These are phyloP conservation scores for Phytophthora citrophthora DNA, from an alignment of 352 stramenopile genomes.

Conservation along the genomic window DNA sequence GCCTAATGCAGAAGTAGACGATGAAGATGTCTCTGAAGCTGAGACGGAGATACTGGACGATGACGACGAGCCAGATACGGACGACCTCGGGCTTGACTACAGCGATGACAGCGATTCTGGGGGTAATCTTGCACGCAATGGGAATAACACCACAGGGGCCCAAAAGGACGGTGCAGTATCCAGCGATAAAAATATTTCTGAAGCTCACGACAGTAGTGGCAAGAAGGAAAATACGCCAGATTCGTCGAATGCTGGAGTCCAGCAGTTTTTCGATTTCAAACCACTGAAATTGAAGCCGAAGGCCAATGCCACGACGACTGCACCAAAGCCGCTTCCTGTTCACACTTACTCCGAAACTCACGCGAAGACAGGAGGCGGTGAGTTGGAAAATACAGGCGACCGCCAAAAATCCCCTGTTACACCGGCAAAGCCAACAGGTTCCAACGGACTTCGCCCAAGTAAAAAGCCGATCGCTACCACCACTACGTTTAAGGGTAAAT, in stretches of 20 bases:
- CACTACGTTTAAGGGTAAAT: slow-evolving; percentile 49
- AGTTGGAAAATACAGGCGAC: slow-evolving; percentile 7
- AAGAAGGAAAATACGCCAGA: slow-evolving; percentile 15
- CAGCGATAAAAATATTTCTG: background rate
- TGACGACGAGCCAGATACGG: slow-evolving; percentile 32
- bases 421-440: slow-evolving; percentile 30
- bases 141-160: background rate
- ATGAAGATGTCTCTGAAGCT: slow-evolving; percentile 45
- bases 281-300: slow-evolving; percentile 40
- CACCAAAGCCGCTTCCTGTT: slow-evolving; percentile 38
- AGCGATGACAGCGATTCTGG: slow-evolving; percentile 40
- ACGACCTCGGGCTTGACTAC: slow-evolving; percentile 47
- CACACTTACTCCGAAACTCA: slow-evolving; percentile 32
- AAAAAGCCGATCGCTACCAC: slow-evolving; percentile 38
- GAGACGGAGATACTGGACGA: slow-evolving; percentile 49
- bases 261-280: slow-evolving; percentile 49
- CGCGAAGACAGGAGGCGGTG: slow-evolving; percentile 6
- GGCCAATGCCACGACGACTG: slow-evolving; percentile 15
- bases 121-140: background rate
- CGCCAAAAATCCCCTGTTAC: slow-evolving; percentile 6
- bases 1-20: slow-evolving; percentile 10
- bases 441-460: slow-evolving; percentile 51
- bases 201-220: background rate
- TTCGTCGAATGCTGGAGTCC: slow-evolving; percentile 25
- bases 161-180: slow-evolving; percentile 1